These are phyloP conservation scores for Russula ochroleuca DNA, from an alignment of 768 basidiomycete species.

Conservation along the genomic window DNA sequence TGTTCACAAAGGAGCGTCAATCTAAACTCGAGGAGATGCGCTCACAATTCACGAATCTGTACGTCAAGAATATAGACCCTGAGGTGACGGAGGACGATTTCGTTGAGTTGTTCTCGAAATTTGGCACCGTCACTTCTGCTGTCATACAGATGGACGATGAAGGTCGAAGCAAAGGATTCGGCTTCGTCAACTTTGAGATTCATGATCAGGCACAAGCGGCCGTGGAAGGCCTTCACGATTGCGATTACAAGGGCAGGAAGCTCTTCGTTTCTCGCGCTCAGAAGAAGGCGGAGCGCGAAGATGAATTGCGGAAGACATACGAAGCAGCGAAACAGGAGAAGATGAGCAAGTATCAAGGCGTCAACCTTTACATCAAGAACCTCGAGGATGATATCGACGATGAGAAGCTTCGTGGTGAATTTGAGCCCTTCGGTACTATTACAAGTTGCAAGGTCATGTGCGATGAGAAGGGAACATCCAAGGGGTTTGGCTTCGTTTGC, in stretches of 20 bases:
- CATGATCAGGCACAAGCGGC: constrained; percentile 92
- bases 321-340: constrained; percentile 97
- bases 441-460: constrained; percentile 99
- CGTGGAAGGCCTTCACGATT: constrained; percentile 85
- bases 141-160: constrained; percentile 78
- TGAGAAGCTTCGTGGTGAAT: constrained; percentile 93
- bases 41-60: constrained; percentile 96
- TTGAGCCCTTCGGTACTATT: constrained; percentile 94
- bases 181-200: constrained; percentile 93
- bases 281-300: constrained; percentile 97
- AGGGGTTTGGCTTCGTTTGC: constrained; percentile 99
- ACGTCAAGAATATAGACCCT: constrained; percentile 92
- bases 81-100: constrained; percentile 87
- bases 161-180: constrained; percentile 94
- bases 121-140: constrained; percentile 85
- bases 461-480: constrained; percentile 88
- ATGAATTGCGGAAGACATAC: constrained; percentile 88
- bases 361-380: constrained; percentile 99
- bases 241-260: constrained; percentile 78
- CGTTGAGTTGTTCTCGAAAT: constrained; percentile 68
- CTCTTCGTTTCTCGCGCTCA: constrained; percentile 95
- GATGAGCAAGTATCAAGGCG: constrained; percentile 95
- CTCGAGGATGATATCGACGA: constrained; percentile 97
- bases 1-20: constrained; percentile 73
- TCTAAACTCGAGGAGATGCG: constrained; percentile 98